A percentile compares a stretch with the other conserved stretches of the same genome.
Evolutionary conservation across 2,329 filamentous ascomycete genomes (phyloP).

Genomic region (Sporothrix euskadiensis): DNA sequence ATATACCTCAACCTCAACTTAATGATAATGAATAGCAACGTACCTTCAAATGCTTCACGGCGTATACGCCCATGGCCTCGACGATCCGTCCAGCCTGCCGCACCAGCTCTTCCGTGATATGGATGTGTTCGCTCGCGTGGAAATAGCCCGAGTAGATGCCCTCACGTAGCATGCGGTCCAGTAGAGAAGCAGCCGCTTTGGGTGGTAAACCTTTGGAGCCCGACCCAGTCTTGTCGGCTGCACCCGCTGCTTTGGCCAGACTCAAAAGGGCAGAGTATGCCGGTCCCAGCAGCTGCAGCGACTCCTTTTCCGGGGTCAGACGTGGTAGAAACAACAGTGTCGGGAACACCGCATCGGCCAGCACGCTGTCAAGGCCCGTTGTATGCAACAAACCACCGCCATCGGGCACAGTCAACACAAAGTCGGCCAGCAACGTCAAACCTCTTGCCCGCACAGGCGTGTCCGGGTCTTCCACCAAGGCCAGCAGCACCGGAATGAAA

Average conservation of each 20-base stretch:
- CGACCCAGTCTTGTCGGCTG: conserved; percentile 3
- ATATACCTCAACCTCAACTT: background rate
- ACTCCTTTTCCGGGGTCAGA: conserved; percentile 72
- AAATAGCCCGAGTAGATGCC: conserved; percentile 57
- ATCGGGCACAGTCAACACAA: conserved; percentile 58
- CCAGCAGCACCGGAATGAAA: conserved; percentile 68
- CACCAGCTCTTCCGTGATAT: conserved; percentile 59
- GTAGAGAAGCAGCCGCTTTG: conserved; percentile 36
- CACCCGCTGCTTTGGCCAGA: conserved; percentile 46
- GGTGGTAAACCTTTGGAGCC: conserved; percentile 33
- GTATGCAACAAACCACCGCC: conserved; percentile 23
- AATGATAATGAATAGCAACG: conserved; percentile 27
- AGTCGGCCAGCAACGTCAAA: conserved; percentile 53
- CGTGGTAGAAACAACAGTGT: conserved; percentile 75
- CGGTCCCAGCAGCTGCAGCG: conserved; percentile 60
- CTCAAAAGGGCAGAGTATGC: conserved; percentile 67
- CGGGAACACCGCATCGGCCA: conserved; percentile 69
- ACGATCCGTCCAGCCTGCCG: conserved; percentile 52
- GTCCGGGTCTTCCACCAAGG: conserved; percentile 65
- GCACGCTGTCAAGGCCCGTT: conserved; percentile 67
- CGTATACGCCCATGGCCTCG: conserved; percentile 58
- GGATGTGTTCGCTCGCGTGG: conserved; percentile 60
- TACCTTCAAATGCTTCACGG: conserved; percentile 68
- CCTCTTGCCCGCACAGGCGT: conserved; percentile 56
- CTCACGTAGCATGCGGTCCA: conserved; percentile 58